phyloP scores from a whole-genome alignment of 306 rosid species.

The Amphicarpaea edgeworthii region DNA sequence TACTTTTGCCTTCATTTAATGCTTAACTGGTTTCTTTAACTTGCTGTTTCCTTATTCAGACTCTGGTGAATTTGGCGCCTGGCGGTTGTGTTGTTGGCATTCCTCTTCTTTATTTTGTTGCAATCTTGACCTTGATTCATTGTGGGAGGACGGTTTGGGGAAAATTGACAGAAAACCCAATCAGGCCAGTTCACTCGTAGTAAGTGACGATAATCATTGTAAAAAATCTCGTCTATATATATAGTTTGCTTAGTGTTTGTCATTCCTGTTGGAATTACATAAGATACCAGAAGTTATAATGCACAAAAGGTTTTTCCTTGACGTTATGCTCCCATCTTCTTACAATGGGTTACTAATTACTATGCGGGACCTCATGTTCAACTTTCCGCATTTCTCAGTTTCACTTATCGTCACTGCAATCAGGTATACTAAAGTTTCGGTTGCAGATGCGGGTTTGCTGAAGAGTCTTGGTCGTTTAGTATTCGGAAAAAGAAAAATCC shows the following conservation, averaged over 20 bases:
- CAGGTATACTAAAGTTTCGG: constrained; percentile 22
- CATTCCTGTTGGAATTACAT: constrained; percentile 20
- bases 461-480: constrained; percentile 2
- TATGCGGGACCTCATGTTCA: neutral
- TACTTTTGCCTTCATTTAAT: constrained; percentile 31
- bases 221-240: constrained; percentile 16
- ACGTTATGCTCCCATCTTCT: constrained; percentile 12
- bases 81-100: constrained; percentile 84
- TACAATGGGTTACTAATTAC: constrained; percentile 26
- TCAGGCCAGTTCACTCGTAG: constrained; percentile 50
- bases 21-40: constrained; percentile 29
- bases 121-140: constrained; percentile 65
- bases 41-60: constrained; percentile 61
- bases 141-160: constrained; percentile 93
- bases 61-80: constrained; percentile 82
- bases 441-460: constrained; percentile 11
- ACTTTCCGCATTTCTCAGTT: constrained; percentile 34
- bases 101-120: constrained; percentile 74
- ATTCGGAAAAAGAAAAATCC: neutral
- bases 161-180: constrained; percentile 69
- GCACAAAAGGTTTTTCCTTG: constrained; percentile 30
- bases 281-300: constrained; percentile 28
- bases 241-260: constrained; percentile 39
- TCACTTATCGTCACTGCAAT: constrained; percentile 9
- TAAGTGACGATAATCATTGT: constrained; percentile 34